phyloP scores from a whole-genome alignment of 805 yeast species.

The Diddensiella caesifluorescens region DNA sequence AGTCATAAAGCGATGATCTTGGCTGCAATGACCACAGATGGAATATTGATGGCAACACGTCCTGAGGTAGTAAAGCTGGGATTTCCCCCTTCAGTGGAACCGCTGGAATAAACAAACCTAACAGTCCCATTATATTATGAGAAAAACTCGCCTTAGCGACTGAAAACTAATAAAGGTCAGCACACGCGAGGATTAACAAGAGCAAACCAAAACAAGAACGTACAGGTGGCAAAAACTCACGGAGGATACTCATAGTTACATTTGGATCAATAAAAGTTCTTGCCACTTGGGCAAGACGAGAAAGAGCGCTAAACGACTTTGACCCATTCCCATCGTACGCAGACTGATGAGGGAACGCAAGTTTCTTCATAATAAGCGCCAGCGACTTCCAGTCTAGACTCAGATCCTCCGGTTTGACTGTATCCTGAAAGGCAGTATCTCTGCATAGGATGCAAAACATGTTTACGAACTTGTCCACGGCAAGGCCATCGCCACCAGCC shows the following conservation, averaged over 20 bases:
- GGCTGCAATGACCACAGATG: constrained; percentile 63
- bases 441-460: constrained; percentile 56
- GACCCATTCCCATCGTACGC: constrained; percentile 20
- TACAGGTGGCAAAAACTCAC: constrained; percentile 27
- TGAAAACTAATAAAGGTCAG: constrained; percentile 10
- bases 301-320: constrained; percentile 16
- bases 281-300: constrained; percentile 24
- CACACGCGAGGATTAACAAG: background rate
- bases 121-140: constrained; percentile 21
- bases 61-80: constrained; percentile 33
- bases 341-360: constrained; percentile 19
- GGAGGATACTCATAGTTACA: constrained; percentile 18
- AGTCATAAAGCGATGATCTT: constrained; percentile 48
- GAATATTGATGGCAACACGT: constrained; percentile 61
- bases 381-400: constrained; percentile 49
- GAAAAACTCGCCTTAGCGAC: constrained; percentile 20
- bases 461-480: constrained; percentile 54
- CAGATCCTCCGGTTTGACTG: constrained; percentile 38
- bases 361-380: constrained; percentile 32
- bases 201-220: constrained; percentile 8
- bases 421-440: constrained; percentile 34
- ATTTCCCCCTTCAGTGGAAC: constrained; percentile 16
- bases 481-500: constrained; percentile 64
- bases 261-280: constrained; percentile 24
- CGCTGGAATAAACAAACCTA: constrained; percentile 19